Evolutionary conservation across 2,329 filamentous ascomycete genomes (phyloP).

Genomic region (Exophiala sideris): DNA sequence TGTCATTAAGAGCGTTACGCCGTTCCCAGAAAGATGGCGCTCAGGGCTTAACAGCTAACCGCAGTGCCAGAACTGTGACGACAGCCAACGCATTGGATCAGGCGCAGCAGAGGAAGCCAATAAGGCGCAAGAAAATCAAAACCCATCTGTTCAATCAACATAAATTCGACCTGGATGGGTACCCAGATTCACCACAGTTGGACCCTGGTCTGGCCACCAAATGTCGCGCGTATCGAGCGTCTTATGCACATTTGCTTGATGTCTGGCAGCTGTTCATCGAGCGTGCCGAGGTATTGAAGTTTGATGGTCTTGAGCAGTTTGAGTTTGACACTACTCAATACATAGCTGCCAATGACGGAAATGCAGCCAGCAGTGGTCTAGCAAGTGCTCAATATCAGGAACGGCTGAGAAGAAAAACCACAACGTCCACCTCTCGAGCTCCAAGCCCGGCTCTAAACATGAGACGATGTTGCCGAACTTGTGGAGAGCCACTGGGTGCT

Average conservation of each 20-base stretch:
- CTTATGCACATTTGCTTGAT: conserved; percentile 58
- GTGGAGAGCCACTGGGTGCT: conserved; percentile 33
- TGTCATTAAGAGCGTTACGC: conserved; percentile 11
- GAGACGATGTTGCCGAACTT: conserved; percentile 41
- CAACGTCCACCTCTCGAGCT: conserved; percentile 8
- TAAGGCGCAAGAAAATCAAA: conserved; percentile 39
- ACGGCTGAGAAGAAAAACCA: conserved; percentile 5
- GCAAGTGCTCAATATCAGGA: background rate
- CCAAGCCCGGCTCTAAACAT: conserved; percentile 37
- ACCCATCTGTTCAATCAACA: conserved; percentile 56
- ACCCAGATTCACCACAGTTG: conserved; percentile 47
- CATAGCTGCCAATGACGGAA: background rate
- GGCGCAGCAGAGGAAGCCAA: conserved; percentile 23
- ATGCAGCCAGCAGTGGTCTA: background rate
- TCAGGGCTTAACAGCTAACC: conserved; percentile 6
- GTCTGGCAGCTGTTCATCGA: conserved; percentile 56
- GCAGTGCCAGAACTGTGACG: conserved; percentile 36
- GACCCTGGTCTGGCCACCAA: conserved; percentile 47
- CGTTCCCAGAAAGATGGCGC: conserved; percentile 17
- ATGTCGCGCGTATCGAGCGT: conserved; percentile 52
- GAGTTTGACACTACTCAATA: background rate
- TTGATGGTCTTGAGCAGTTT: conserved; percentile 37
- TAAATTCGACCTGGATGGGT: conserved; percentile 48
- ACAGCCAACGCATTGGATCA: conserved; percentile 30
- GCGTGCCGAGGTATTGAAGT: conserved; percentile 58